Evolutionary conservation across 179 eudicot species (phyloP), one percentile per base, ranked within the genome.

Genomic region (Sideroxylon spinosum): DNA sequence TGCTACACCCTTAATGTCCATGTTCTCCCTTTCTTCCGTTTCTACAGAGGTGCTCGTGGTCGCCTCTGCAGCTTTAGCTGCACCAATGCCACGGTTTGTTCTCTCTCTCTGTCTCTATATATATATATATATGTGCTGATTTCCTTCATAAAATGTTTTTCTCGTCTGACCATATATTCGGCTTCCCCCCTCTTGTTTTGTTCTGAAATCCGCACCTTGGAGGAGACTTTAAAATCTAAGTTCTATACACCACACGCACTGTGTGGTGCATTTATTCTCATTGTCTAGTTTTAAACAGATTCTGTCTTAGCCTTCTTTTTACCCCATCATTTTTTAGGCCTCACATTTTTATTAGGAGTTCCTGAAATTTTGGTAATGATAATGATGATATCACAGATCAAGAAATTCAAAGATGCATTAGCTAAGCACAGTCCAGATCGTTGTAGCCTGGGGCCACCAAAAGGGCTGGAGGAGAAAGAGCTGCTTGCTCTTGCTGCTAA

Each of bases 1-100:
- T 90, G 97, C 62, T 90, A 93, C 70, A 80, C 91, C 75, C 92
- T 93, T 55, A 85, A 82, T 26, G 96, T 93, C 13, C 95, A 91
- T 77, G 97, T 93, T 77, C 96, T 93, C 25, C 97, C 97, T 25
- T 93, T 93, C 86, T 93, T 93, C 71, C 90, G 95, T 44, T 93
- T 93, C 80, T 93, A 93, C 78, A 87, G 95, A 86, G 97, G 95
- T 9, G 89, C 92, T 75, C 88, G 87, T 52, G 97, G 97, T 52
- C 89, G 90, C n/a, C 80, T 93, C 62, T 90, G 91, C 86, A 93
- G 95, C 89, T 93, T 93, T 75, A 93, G 97, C 76, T 93, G 97
- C 71, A 93, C 95, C 44, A 93, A 93, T 80, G 95, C 96, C 76
- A 93, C 97, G 79, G 97, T 93, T 78, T 78, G 94, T 76, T 55